Evolutionary conservation across 2,329 filamentous ascomycete species (phyloP).

Genomic region (Neopestalotiopsis sp.): DNA sequence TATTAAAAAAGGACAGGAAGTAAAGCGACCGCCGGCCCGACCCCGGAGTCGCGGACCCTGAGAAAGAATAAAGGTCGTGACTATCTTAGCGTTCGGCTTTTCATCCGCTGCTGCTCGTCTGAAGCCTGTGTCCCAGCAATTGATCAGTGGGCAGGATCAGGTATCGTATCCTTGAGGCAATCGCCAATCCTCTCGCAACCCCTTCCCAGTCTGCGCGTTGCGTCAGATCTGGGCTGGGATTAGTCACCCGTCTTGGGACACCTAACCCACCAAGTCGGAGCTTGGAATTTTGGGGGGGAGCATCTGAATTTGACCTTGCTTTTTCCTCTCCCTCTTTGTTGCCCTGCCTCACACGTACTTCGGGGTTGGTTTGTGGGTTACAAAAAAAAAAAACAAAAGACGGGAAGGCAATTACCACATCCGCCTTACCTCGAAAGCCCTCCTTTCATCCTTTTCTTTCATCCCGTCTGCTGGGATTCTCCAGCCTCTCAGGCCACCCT

Average conservation of each 20-base stretch:
- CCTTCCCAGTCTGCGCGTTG: background rate
- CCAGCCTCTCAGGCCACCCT: background rate
- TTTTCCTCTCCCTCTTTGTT: background rate
- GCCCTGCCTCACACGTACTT: background rate
- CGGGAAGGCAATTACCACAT: slow-evolving; percentile 12
- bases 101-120: background rate
- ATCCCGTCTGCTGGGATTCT: slow-evolving; percentile 7
- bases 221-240: background rate
- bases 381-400: background rate
- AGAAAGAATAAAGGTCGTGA: background rate
- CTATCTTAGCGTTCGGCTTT: background rate
- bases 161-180: slow-evolving; percentile 8
- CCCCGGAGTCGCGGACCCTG: background rate
- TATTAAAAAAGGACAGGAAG: background rate
- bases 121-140: background rate
- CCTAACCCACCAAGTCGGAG: slow-evolving; percentile 6
- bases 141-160: background rate
- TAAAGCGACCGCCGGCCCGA: background rate
- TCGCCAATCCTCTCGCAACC: background rate
- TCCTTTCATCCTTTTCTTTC: background rate
- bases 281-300: background rate
- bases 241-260: background rate
- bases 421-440: slow-evolving; percentile 13
- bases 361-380: background rate
- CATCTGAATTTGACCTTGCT: slow-evolving; percentile 1